A percentile compares a stretch with the other conserved stretches of the same genome.
Conservation (phyloP, 805 yeast species). For the Cephaloascus fragrans region DNA sequence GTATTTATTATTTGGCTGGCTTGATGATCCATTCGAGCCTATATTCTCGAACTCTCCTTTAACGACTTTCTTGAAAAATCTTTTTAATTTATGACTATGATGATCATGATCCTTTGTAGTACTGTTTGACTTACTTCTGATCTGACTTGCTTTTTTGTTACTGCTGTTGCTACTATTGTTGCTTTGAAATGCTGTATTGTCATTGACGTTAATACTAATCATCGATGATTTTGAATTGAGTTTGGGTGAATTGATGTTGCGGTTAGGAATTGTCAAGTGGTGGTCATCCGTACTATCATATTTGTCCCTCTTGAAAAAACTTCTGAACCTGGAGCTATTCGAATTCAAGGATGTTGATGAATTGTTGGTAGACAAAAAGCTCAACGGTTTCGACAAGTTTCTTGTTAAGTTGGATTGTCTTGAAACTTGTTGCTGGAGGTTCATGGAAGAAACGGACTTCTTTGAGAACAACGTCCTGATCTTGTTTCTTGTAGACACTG, state of each 20-base stretch:
- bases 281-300: background rate
- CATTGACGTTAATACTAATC: background rate
- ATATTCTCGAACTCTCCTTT: constrained; percentile 5
- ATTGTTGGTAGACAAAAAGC: background rate
- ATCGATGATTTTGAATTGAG: background rate
- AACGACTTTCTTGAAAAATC: constrained; percentile 41
- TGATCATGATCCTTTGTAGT: constrained; percentile 5
- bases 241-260: background rate
- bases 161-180: background rate
- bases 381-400: constrained; percentile 41
- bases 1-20: constrained; percentile 3
- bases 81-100: constrained; percentile 26
- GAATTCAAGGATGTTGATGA: background rate
- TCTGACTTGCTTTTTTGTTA: too few species aligned
- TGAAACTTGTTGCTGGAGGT: background rate
- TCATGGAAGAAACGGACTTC: background rate
- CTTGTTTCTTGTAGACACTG: background rate
- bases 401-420: constrained; percentile 22
- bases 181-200: background rate
- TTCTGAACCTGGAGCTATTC: background rate
- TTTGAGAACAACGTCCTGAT: background rate
- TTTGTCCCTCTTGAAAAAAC: background rate
- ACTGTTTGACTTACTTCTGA: too few species aligned
- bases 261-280: background rate
- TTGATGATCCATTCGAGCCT: constrained; percentile 4